Base-by-base conservation (phyloP, 345 rosid species). In the Clausena lansium region DNA sequence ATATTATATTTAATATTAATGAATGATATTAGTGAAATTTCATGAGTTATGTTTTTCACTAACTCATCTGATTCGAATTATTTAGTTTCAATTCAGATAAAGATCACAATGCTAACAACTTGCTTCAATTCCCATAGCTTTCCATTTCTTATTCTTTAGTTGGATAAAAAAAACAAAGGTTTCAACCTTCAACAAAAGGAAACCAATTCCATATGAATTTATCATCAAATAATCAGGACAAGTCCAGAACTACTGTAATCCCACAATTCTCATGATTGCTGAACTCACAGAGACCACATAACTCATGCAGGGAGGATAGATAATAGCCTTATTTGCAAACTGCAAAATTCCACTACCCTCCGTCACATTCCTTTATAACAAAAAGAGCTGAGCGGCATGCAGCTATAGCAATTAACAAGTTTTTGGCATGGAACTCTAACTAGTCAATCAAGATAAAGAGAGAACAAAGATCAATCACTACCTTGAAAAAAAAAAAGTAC, bases 211-310 rank as follows among this genome's bases (percentile, higher is more conserved):
- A 70, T 27, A 47, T n/a, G 28, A 28, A 61, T n/a, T 33, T 15
- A 61, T 32, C 36, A 6, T 61, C 22, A 27, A 58, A 52, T 20
- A 50, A 45, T 45, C 1, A 0, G 38, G 38, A 76, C 60, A 54
- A 50, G 35, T 35, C 30, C 35, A 58, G 64, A 63, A 61, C 41
- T 36, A 62, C 41, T 6, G 24, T 39, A 22, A 9, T 65, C 73
- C 70, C 76, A 71, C 14, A 78, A 71, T 38, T 76, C 71, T 35
- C 32, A 13, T 35, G 41, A 50, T 32, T 69, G 39, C n/a, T 17
- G 19, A 61, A 78, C 14, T 36, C 8, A 19, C 17, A 72, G 6
- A 28, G 22, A 39, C 67, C 17, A 30, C 73, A 11, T 20, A 35
- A 15, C 20, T n/a, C 20, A 27, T 67, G 33, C 11, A 22, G 59